Evolutionary conservation across 1,284 basidiomycete genomes (phyloP).

Genomic region (Microbotryum saponariae): DNA sequence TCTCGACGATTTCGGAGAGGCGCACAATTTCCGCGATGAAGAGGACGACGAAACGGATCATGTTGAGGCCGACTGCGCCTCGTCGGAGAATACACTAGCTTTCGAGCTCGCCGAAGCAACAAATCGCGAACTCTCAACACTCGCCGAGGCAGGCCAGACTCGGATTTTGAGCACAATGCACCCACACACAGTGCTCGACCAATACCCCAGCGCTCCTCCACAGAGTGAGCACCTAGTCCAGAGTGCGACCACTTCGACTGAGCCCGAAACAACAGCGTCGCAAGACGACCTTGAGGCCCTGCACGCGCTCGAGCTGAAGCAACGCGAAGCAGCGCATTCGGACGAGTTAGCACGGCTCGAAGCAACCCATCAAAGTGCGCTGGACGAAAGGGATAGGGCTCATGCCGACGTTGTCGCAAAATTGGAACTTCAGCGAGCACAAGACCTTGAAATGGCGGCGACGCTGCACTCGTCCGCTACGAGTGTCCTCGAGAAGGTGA

Average conservation of each 20-base stretch:
- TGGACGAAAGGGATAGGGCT: background rate
- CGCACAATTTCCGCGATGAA: conserved; percentile 2
- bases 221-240: no score
- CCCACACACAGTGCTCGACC: no score
- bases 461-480: background rate
- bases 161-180: no score
- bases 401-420: conserved; percentile 6
- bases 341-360: background rate
- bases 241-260: no score
- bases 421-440: background rate
- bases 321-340: background rate
- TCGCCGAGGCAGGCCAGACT: no score
- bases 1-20: conserved; percentile 5
- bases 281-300: conserved; percentile 44
- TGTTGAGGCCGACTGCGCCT: background rate
- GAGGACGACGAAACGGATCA: background rate
- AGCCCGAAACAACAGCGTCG: conserved; percentile 34
- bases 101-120: no score
- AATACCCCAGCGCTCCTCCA: no score
- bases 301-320: background rate
- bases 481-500: background rate
- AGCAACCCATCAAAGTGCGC: background rate
- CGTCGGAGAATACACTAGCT: no score
- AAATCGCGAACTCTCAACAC: no score
- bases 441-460: conserved; percentile 3